A percentile compares a stretch with the other conserved stretches of the same genome.
phyloP scores from a whole-genome alignment of 345 rosid species.

The Rubroshorea leprosula region DNA sequence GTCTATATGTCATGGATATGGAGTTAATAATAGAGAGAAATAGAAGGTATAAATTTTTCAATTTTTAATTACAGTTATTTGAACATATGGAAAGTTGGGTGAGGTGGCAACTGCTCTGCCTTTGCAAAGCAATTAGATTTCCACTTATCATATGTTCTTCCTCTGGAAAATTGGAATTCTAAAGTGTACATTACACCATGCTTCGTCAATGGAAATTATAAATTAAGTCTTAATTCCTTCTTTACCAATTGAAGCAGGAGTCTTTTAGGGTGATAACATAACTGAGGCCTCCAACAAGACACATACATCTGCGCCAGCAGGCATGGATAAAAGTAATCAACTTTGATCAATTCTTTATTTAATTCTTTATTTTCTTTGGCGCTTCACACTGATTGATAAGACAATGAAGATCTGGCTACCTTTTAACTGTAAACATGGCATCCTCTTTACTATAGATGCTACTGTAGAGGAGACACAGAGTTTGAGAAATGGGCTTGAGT shows the following conservation, averaged over 20 bases:
- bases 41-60: background rate
- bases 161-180: too few species aligned
- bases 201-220: too few species aligned
- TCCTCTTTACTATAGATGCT: constrained; percentile 31
- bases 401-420: background rate
- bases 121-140: too few species aligned
- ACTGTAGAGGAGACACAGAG: constrained; percentile 27
- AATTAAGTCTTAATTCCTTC: background rate
- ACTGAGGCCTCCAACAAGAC: background rate
- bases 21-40: too few species aligned
- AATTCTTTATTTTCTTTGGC: background rate
- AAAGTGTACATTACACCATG: too few species aligned
- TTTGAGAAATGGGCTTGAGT: constrained; percentile 44
- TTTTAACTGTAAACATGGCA: constrained; percentile 4
- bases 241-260: constrained; percentile 18
- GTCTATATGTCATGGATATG: background rate
- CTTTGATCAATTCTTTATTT: background rate
- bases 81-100: too few species aligned
- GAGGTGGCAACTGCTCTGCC: too few species aligned
- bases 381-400: background rate
- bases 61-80: too few species aligned
- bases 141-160: too few species aligned
- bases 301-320: constrained; percentile 1
- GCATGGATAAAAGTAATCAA: constrained; percentile 32
- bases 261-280: constrained; percentile 1